Evolutionary conservation across 768 basidiomycete genomes (phyloP), one percentile per base, ranked within the genome.

Genomic region (Jaapia argillacea): DNA sequence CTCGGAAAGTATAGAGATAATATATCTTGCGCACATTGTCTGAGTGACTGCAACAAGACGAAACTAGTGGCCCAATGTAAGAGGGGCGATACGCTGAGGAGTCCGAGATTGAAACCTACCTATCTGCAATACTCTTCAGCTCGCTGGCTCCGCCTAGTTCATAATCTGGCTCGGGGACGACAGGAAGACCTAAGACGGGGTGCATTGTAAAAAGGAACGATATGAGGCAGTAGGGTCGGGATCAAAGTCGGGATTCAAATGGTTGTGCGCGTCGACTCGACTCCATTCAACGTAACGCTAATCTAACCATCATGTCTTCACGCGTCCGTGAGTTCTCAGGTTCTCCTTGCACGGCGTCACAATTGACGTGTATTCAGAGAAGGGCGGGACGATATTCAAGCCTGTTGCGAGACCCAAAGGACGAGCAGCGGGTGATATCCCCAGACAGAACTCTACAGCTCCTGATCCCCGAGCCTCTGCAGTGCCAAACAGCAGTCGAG

Each of bases 311-410:
- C n/a, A 71, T 71, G 71, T 69, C 66, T 28, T 67, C 64, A 26
- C 68, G 70, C 28, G 71, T 72, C 48, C 84, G 84, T 86, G 56
- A 73, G 83, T 83, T 14, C 21, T 23, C 33, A 10, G 16, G 36
- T 14, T 14, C 31, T 36, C 37, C 24, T 24, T 21, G 26, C 35
- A 42, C 37, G n/a, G n/a, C n/a, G n/a, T n/a, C 43, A 51, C 41
- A 49, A 43, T 38, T 50, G 3, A 41, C 31, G 12, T 31, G 16
- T 40, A 22, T 43, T 16, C 51, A 87, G 84, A 86, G 56, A 87
- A 87, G 56, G 84, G 84, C 13, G 67, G 72, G 5, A 70, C 77
- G 4, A 58, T 85, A 43, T 87, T 87, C 51, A 74, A 71, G 54
- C 84, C 84, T n/a, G 68, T 82, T 3, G 67, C 63, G 12, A 81